Evolutionary conservation across 352 stramenopile species (phyloP).

Genomic region (Peronospora tabacina): DNA sequence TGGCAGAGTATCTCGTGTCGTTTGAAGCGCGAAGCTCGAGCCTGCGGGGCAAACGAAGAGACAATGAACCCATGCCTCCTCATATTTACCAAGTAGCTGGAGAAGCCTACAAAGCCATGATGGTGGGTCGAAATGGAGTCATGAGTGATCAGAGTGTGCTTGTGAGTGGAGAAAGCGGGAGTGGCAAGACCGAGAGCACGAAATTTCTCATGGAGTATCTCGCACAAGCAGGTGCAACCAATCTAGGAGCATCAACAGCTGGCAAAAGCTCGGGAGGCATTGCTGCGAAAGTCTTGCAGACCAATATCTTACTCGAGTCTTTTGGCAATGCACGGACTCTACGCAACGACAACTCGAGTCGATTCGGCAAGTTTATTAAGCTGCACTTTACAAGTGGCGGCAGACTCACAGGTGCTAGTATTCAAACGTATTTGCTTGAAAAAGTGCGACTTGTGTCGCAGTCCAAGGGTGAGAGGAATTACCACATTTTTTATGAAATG

Average conservation of each 20-base stretch:
- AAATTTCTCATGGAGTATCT: constrained; percentile 88
- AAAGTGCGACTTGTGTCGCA: constrained; percentile 88
- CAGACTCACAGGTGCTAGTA: constrained; percentile 70
- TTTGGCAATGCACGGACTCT: constrained; percentile 86
- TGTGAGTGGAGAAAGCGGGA: constrained; percentile 80
- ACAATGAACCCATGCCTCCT: constrained; percentile 38
- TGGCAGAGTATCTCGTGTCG: constrained; percentile 59
- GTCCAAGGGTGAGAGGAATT: constrained; percentile 75
- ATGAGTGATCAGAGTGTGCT: constrained; percentile 78
- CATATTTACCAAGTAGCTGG: constrained; percentile 84
- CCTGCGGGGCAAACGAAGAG: constrained; percentile 23
- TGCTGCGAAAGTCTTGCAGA: constrained; percentile 86
- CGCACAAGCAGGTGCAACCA: constrained; percentile 65
- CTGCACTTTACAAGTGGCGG: constrained; percentile 77
- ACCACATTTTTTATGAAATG: constrained; percentile 87
- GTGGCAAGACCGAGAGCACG: constrained; percentile 85
- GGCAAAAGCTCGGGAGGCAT: constrained; percentile 43
- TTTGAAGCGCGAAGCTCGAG: constrained; percentile 40
- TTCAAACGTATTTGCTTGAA: constrained; percentile 92
- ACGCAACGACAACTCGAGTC: constrained; percentile 88
- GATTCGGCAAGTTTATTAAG: constrained; percentile 91
- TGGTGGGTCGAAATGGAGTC: constrained; percentile 42
- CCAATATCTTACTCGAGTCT: constrained; percentile 85
- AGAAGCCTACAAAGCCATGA: constrained; percentile 77
- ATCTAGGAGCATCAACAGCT: constrained; percentile 44